Percentiles rank a stretch among this genome's conserved stretches.
phyloP scores from a whole-genome alignment of 352 stramenopile genomes.

The Pythium volutum region DNA sequence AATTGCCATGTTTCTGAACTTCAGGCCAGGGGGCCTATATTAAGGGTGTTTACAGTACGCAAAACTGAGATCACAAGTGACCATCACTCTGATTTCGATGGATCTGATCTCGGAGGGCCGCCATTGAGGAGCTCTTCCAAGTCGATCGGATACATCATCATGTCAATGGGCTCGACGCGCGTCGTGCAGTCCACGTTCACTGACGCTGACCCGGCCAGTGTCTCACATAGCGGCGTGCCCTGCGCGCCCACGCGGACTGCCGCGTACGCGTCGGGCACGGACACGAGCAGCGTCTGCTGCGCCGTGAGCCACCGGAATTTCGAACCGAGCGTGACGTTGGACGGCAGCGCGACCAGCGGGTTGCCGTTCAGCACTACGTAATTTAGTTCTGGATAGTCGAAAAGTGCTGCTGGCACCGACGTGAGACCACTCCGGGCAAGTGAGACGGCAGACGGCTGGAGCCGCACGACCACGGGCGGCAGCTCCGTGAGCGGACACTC shows the following conservation, averaged over 20 bases:
- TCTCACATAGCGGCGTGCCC: constrained; percentile 8
- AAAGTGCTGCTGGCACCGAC: constrained; percentile 7
- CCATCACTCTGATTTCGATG: constrained; percentile 4
- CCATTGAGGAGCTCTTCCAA: constrained; percentile 21
- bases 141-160: constrained; percentile 19
- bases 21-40: constrained; percentile 5
- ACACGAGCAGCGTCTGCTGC: not conserved
- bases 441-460: constrained; percentile 23
- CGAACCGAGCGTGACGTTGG: not conserved
- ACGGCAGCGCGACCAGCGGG: constrained; percentile 13
- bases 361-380: constrained; percentile 29
- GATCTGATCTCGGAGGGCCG: not conserved
- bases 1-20: constrained; percentile 9
- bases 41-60: not conserved
- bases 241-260: constrained; percentile 1
- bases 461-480: constrained; percentile 20
- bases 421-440: constrained; percentile 20
- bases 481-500: constrained; percentile 21
- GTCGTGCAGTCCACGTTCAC: constrained; percentile 9
- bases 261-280: constrained; percentile 5
- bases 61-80: constrained; percentile 7
- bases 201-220: not conserved
- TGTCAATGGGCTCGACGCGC: not conserved
- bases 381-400: constrained; percentile 11
- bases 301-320: constrained; percentile 16